Evolutionary conservation across 1,139 yeast genomes (phyloP).

Genomic region (Geotrichum macrosporum): DNA sequence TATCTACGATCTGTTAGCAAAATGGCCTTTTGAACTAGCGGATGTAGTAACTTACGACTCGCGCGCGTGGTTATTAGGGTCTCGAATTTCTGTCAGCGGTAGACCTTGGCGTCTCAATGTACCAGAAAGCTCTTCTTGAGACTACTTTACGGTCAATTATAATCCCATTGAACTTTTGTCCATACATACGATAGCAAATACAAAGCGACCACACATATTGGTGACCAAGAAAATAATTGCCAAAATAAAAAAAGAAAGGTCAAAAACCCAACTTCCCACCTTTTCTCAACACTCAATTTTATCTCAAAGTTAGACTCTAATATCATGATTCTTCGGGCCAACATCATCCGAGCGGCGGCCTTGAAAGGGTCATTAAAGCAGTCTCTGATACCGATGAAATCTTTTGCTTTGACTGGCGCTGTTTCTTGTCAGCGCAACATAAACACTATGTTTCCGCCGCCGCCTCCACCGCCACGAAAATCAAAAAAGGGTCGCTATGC

Average conservation of each 20-base stretch:
- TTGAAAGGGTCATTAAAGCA: not conserved
- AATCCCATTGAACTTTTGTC: not conserved
- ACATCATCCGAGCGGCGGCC: not conserved
- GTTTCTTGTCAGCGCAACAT: not conserved
- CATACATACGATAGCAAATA: constrained; percentile 21
- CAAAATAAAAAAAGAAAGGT: too few species aligned
- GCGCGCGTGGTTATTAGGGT: constrained; percentile 4
- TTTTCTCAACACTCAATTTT: not conserved
- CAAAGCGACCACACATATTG: constrained; percentile 25
- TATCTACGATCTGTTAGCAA: too few species aligned
- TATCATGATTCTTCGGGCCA: constrained; percentile 1
- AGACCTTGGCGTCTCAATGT: constrained; percentile 4
- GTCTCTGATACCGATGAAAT: too few species aligned
- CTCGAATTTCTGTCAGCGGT: constrained; percentile 1
- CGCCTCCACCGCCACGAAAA: constrained; percentile 4
- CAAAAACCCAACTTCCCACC: not conserved
- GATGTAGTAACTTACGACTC: constrained; percentile 13
- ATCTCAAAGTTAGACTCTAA: not conserved
- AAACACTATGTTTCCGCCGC: constrained; percentile 9
- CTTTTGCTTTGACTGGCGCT: too few species aligned
- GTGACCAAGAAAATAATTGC: not conserved
- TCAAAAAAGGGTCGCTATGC: not conserved
- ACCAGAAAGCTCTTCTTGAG: constrained; percentile 20
- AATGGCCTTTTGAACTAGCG: too few species aligned
- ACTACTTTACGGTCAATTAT: not conserved